Conservation (phyloP, 192 early-diverging fungal species). For the Lobosporangium transversale region DNA sequence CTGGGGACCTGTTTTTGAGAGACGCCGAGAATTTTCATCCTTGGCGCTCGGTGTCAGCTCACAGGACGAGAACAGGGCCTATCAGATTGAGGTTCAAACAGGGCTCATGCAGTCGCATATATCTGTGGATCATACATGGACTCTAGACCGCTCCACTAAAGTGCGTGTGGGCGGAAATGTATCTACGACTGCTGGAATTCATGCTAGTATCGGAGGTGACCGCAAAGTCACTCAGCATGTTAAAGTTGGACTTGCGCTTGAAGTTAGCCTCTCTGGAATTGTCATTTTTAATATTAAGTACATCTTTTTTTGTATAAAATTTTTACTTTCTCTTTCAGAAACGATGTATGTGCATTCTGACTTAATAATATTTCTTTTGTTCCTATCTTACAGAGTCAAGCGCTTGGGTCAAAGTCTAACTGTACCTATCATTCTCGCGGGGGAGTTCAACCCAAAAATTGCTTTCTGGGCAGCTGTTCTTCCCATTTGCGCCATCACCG, state of each 20-base stretch:
- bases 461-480: conserved; percentile 62
- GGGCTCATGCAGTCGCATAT: conserved; percentile 64
- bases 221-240: conserved; percentile 65
- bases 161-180: conserved; percentile 58
- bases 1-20: conserved; percentile 64
- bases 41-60: conserved; percentile 62
- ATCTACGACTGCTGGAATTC: conserved; percentile 61
- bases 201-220: conserved; percentile 62
- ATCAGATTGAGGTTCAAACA: conserved; percentile 64
- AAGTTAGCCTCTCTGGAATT: conserved; percentile 68
- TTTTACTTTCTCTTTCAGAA: too few relatives aligned
- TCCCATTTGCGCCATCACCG: conserved; percentile 63
- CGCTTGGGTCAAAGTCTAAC: conserved; percentile 75
- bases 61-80: conserved; percentile 54
- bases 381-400: conserved; percentile 51
- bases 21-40: conserved; percentile 58
- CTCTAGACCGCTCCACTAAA: conserved; percentile 52
- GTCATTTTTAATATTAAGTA: conserved; percentile 67
- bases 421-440: conserved; percentile 72
- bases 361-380: neutral
- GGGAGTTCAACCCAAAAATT: conserved; percentile 63
- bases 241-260: conserved; percentile 65
- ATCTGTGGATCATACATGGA: conserved; percentile 60
- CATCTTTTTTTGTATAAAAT: neutral
- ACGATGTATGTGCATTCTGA: too few relatives aligned